Conservation (phyloP, 169 alveolate genomes). For the Plasmodium vivax region DNA sequence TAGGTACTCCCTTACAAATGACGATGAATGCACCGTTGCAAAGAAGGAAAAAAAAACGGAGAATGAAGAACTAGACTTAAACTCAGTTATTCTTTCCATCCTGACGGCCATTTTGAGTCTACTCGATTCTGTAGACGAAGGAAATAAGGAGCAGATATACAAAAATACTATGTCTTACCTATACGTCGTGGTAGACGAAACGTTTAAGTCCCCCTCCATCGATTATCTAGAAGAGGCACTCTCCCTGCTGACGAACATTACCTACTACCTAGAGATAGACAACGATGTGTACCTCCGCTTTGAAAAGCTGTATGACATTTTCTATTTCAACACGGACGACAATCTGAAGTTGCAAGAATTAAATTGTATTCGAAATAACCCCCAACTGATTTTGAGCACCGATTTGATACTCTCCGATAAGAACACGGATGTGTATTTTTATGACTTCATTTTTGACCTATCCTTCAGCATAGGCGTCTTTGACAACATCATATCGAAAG, state of each 20-base stretch:
- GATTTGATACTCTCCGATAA: constrained; percentile 39
- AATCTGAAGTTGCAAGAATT: constrained; percentile 42
- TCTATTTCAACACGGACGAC: constrained; percentile 61
- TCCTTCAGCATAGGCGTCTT: constrained; percentile 59
- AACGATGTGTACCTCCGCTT: constrained; percentile 59
- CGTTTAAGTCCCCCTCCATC: constrained; percentile 66
- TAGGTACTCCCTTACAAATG: neutral
- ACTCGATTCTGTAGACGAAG: constrained; percentile 67
- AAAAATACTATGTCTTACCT: constrained; percentile 43
- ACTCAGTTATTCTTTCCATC: constrained; percentile 41
- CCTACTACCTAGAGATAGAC: constrained; percentile 60
- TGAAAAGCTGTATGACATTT: constrained; percentile 66
- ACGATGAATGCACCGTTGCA: neutral
- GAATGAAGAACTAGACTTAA: constrained; percentile 62
- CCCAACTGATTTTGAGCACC: constrained; percentile 36
- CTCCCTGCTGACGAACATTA: constrained; percentile 51
- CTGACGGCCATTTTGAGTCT: constrained; percentile 52
- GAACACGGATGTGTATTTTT: constrained; percentile 51
- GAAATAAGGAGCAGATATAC: constrained; percentile 41
- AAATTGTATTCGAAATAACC: constrained; percentile 28
- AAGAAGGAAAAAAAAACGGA: constrained; percentile 53
- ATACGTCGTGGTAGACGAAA: constrained; percentile 66
- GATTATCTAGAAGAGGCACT: constrained; percentile 68
- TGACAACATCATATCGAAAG: constrained; percentile 62
- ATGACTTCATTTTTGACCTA: constrained; percentile 56